phyloP scores from a whole-genome alignment of 2,329 filamentous ascomycete species.

The Aspergillus sp. region DNA sequence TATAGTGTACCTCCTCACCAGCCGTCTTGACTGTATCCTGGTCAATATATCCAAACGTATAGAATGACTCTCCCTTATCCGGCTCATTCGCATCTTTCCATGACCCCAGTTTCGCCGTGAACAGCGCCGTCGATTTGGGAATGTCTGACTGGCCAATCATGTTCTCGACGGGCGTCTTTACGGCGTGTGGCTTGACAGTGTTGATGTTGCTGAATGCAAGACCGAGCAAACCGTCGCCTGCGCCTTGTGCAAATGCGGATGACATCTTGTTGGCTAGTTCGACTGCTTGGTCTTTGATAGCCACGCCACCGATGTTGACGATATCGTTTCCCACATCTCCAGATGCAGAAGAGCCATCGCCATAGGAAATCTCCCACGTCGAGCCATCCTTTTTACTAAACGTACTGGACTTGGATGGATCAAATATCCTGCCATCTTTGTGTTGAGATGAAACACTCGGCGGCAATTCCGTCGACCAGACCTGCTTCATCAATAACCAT shows the following conservation, averaged over 20 bases:
- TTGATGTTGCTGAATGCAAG: constrained; percentile 63
- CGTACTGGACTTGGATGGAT: constrained; percentile 57
- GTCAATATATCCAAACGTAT: constrained; percentile 70
- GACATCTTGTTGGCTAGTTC: constrained; percentile 61
- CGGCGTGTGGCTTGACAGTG: constrained; percentile 52
- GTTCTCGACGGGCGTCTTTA: constrained; percentile 63
- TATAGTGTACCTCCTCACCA: constrained; percentile 54
- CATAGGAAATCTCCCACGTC: constrained; percentile 64
- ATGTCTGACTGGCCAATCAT: constrained; percentile 59
- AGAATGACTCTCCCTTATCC: constrained; percentile 47
- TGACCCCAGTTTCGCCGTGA: constrained; percentile 60
- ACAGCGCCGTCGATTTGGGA: constrained; percentile 51
- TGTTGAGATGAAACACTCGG: constrained; percentile 27
- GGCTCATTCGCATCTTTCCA: constrained; percentile 47
- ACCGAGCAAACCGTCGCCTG: constrained; percentile 62
- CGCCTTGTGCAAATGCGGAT: constrained; percentile 50
- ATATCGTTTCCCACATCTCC: constrained; percentile 62
- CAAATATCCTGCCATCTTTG: constrained; percentile 51
- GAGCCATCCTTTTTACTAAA: constrained; percentile 47
- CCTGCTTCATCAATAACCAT: constrained; percentile 29
- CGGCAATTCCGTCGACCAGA: constrained; percentile 52
- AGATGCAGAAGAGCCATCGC: constrained; percentile 62
- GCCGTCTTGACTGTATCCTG: constrained; percentile 53
- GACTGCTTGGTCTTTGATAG: constrained; percentile 58
- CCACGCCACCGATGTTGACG: constrained; percentile 58